Conservation (phyloP, 2,329 filamentous ascomycete species). For the Dryadomyces quercus-mongolicae region DNA sequence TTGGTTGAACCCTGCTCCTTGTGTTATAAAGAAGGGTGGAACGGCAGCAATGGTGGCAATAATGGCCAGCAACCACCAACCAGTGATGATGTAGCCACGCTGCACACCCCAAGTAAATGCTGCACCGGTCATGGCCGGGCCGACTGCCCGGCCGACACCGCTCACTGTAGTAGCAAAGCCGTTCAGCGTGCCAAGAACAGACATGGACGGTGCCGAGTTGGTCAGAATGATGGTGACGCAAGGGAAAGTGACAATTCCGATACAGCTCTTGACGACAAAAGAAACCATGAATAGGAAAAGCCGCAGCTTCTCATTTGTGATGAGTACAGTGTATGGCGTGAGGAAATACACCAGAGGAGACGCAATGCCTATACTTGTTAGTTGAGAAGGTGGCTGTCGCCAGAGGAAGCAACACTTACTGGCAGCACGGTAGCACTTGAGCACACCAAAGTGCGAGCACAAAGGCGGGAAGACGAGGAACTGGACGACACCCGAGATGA, state of each 20-base stretch:
- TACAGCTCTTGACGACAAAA: constrained; percentile 62
- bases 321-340: constrained; percentile 69
- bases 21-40: constrained; percentile 60
- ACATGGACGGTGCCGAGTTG: constrained; percentile 66
- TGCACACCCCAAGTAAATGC: constrained; percentile 68
- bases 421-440: constrained; percentile 60
- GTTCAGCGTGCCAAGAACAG: constrained; percentile 77
- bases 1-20: constrained; percentile 55
- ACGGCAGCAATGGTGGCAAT: constrained; percentile 55
- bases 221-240: constrained; percentile 84
- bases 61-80: constrained; percentile 66
- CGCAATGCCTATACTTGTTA: no score
- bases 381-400: constrained; percentile 28
- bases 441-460: constrained; percentile 59
- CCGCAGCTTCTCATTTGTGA: constrained; percentile 34
- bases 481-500: constrained; percentile 69
- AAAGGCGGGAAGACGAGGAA: constrained; percentile 74
- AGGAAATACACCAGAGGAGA: constrained; percentile 68
- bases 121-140: constrained; percentile 61
- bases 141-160: constrained; percentile 66
- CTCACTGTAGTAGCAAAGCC: constrained; percentile 77
- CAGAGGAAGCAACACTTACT: constrained; percentile 25
- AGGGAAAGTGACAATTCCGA: constrained; percentile 76
- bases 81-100: constrained; percentile 61
- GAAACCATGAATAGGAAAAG: constrained; percentile 52